These are phyloP conservation scores for Vanrija humicola DNA, from an alignment of 1,284 basidiomycete species.

Conservation along the genomic window DNA sequence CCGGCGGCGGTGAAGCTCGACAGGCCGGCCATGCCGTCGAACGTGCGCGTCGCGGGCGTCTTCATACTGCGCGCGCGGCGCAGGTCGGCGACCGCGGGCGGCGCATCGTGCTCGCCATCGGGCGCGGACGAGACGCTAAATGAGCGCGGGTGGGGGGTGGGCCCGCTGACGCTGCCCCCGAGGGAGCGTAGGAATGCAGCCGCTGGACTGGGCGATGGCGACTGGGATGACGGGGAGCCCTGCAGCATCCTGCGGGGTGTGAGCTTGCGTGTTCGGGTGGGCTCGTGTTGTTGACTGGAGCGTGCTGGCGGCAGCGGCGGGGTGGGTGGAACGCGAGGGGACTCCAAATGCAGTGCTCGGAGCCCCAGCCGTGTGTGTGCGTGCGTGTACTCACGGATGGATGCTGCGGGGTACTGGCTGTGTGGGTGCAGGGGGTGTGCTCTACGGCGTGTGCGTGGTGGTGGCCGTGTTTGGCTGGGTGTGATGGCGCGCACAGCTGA, in stretches of 20 bases:
- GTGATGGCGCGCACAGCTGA: too few species aligned
- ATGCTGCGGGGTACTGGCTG: neutral
- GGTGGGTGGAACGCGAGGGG: too few species aligned
- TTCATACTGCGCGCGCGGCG: constrained; percentile 11
- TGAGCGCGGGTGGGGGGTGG: constrained; percentile 31
- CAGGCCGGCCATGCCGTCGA: constrained; percentile 23
- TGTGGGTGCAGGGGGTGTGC: too few species aligned
- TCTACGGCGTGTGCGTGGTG: too few species aligned
- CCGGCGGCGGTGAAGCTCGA: constrained; percentile 37
- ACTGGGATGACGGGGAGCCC: constrained; percentile 18
- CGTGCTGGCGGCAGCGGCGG: too few species aligned
- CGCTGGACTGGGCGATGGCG: constrained; percentile 19
- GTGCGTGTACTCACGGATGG: constrained; percentile 1
- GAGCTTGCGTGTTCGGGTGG: neutral
- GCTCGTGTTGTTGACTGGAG: too few species aligned
- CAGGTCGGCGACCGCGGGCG: constrained; percentile 1
- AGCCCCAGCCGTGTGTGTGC: too few species aligned
- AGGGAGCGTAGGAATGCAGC: constrained; percentile 20
- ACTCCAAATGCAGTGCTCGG: too few species aligned
- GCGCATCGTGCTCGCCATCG: constrained; percentile 15
- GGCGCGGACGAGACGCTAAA: constrained; percentile 40
- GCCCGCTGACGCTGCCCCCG: constrained; percentile 3
- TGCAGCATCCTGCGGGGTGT: constrained; percentile 30
- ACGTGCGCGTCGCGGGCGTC: constrained; percentile 15
- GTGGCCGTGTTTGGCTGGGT: too few species aligned